Conservation (phyloP, 1,139 yeast species). For the Suhomyces coccinellae region DNA sequence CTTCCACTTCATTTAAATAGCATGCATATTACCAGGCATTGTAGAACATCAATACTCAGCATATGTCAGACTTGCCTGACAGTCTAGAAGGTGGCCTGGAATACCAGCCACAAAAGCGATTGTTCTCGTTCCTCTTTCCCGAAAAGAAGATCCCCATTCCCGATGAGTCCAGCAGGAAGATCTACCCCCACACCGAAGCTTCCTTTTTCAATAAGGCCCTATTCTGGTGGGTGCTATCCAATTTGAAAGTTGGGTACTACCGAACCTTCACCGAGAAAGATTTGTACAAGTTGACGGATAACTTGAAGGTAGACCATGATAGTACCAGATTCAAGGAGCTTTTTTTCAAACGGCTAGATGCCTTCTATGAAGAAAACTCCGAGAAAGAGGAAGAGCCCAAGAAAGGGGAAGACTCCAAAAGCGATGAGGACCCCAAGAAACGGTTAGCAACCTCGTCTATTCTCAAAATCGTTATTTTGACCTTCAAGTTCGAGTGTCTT, state of each 20-base stretch:
- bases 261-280: constrained; percentile 68
- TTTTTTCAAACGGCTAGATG: background rate
- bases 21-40: no score
- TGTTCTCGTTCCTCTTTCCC: constrained; percentile 18
- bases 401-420: constrained; percentile 8
- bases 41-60: background rate
- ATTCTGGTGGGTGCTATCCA: constrained; percentile 61
- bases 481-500: background rate
- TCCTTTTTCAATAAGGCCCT: constrained; percentile 37
- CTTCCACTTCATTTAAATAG: background rate
- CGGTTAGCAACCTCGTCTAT: background rate
- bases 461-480: background rate
- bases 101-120: constrained; percentile 14
- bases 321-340: background rate
- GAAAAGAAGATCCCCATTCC: constrained; percentile 55
- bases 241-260: constrained; percentile 62
- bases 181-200: constrained; percentile 38
- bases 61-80: background rate
- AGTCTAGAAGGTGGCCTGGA: constrained; percentile 3
- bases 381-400: constrained; percentile 24
- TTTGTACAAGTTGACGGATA: constrained; percentile 53
- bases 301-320: constrained; percentile 47
- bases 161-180: constrained; percentile 46
- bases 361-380: background rate
- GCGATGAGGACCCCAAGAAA: constrained; percentile 22